A percentile compares a stretch with the other conserved stretches of the same genome.
Evolutionary conservation across 1,139 yeast species (phyloP).

Genomic region (Scheffersomyces stambukii): DNA sequence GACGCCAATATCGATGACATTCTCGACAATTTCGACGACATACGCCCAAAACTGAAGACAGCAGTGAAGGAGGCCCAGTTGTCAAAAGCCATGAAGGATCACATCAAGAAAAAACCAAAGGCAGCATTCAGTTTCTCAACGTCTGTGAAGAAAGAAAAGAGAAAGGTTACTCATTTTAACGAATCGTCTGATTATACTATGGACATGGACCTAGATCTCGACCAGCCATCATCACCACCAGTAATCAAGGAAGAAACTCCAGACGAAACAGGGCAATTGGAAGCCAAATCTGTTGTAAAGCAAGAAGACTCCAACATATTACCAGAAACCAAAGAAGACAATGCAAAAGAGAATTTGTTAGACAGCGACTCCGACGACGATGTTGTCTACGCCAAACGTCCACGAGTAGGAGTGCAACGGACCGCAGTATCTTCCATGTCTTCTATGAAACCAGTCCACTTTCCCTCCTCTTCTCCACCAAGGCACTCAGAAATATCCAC

Average conservation of each 20-base stretch:
- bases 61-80: constrained; percentile 6
- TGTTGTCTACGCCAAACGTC: constrained; percentile 43
- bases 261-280: constrained; percentile 1
- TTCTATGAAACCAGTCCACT: constrained; percentile 19
- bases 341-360: too few relatives aligned
- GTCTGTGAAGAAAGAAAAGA: constrained; percentile 17
- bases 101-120: constrained; percentile 13
- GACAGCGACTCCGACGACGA: constrained; percentile 52
- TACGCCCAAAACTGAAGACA: constrained; percentile 12
- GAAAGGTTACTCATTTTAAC: constrained; percentile 11
- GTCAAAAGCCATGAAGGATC: constrained; percentile 11
- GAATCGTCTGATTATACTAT: constrained; percentile 15
- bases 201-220: constrained; percentile 15
- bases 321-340: constrained; percentile 5
- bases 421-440: constrained; percentile 19
- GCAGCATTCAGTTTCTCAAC: constrained; percentile 27
- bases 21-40: constrained; percentile 37
- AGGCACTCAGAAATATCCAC: constrained; percentile 16
- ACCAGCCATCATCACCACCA: constrained; percentile 28
- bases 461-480: constrained; percentile 21
- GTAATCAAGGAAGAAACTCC: constrained; percentile 9
- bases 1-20: constrained; percentile 44
- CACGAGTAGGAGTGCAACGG: constrained; percentile 29
- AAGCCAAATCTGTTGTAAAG: constrained; percentile 9
- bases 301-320: constrained; percentile 13